phyloP scores from a whole-genome alignment of 306 rosid genomes.

The Quercus rubra region DNA sequence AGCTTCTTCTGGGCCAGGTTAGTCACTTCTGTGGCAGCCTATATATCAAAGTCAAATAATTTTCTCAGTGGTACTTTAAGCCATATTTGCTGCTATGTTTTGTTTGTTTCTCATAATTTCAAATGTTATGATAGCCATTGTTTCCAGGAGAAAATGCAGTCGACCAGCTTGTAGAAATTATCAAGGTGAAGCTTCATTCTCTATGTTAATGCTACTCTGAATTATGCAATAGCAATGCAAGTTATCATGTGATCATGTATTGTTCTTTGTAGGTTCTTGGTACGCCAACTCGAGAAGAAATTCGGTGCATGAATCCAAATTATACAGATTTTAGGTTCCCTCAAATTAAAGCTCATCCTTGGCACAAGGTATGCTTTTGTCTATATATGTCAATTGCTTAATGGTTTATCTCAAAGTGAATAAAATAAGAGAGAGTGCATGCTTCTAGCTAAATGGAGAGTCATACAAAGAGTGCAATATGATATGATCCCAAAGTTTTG shows the following conservation, averaged over 20 bases:
- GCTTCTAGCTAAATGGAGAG: too few relatives aligned
- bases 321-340: conserved; percentile 95
- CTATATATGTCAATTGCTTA: background rate
- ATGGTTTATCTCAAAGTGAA: background rate
- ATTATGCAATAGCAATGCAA: conserved; percentile 4
- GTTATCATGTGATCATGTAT: conserved; percentile 11
- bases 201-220: conserved; percentile 20
- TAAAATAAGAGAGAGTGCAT: background rate
- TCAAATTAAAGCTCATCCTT: conserved; percentile 93
- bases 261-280: conserved; percentile 76
- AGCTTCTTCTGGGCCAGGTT: conserved; percentile 95
- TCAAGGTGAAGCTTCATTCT: conserved; percentile 59
- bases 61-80: background rate
- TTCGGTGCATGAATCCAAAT: conserved; percentile 93
- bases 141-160: conserved; percentile 96
- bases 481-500: too few relatives aligned
- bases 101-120: conserved; percentile 27
- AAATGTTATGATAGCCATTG: conserved; percentile 64
- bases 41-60: conserved; percentile 16
- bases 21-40: conserved; percentile 14
- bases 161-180: conserved; percentile 94
- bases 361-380: conserved; percentile 84
- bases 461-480: too few relatives aligned
- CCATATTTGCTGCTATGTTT: conserved; percentile 6
- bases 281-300: conserved; percentile 97